These are phyloP conservation scores for Dioscorea cayenensis DNA, from an alignment of 116 monocot genomes.

Conservation along the genomic window DNA sequence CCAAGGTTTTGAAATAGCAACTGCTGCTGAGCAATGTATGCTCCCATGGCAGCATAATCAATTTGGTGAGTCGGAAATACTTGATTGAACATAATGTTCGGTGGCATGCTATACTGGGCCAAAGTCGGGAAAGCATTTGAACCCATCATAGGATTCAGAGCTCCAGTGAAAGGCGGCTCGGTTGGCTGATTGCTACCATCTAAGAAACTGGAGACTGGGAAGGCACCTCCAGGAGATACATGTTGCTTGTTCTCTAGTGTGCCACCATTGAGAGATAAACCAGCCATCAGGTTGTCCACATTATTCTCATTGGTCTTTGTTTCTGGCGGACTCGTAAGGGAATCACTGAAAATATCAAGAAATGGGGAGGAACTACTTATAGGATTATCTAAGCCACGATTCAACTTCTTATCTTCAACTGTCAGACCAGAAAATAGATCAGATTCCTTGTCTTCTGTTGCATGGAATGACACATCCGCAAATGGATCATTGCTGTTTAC, in stretches of 20 bases:
- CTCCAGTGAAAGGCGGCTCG: slow-evolving; percentile 18
- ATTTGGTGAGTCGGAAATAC: slow-evolving; percentile 42
- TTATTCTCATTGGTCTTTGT: slow-evolving; percentile 12
- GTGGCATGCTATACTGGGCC: slow-evolving; percentile 44
- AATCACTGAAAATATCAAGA: slow-evolving; percentile 50
- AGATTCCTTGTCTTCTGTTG: slow-evolving; percentile 36
- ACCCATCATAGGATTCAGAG: slow-evolving; percentile 25
- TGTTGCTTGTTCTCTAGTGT: slow-evolving; percentile 24
- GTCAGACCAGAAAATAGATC: slow-evolving; percentile 81
- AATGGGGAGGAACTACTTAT: slow-evolving; percentile 27
- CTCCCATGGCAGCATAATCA: slow-evolving; percentile 63
- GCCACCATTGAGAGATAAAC: slow-evolving; percentile 29
- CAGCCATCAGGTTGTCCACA: slow-evolving; percentile 58
- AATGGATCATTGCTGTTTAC: slow-evolving; percentile 63
- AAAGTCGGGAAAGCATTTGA: slow-evolving; percentile 30
- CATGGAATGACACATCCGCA: slow-evolving; percentile 87
- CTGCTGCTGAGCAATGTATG: slow-evolving; percentile 73
- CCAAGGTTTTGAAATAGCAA: slow-evolving; percentile 66
- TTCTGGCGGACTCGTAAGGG: slow-evolving; percentile 13
- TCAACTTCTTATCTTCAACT: slow-evolving; percentile 44
- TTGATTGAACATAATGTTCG: slow-evolving; percentile 55
- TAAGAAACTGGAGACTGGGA: slow-evolving; percentile 19
- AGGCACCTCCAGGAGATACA: slow-evolving; percentile 10
- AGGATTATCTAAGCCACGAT: slow-evolving; percentile 4
- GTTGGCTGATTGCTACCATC: slow-evolving; percentile 25